Base-by-base conservation (phyloP, 2,329 filamentous ascomycete species). In the Fusarium sp. region DNA sequence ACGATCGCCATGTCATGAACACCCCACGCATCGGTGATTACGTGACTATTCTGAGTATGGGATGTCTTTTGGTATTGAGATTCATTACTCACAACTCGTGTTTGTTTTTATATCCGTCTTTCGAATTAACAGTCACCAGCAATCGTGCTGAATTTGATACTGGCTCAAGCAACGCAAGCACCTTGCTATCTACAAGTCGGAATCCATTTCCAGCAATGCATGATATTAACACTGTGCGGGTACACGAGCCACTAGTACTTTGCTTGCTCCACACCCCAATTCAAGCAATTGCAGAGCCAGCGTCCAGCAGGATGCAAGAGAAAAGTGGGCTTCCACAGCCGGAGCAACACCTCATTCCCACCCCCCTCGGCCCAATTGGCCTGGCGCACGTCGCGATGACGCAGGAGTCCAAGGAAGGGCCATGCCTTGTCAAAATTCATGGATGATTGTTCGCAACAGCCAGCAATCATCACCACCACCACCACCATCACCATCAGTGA, bases 261-360 rank as follows among this genome's bases (percentile, higher is more conserved):
- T 40, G 16, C 50, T 40, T 66, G 58, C 69, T 71, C 73, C 73
- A 76, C 69, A 69, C 75, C 63, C 68, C 66, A 65, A 69, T 66
- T 58, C 61, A 40, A 74, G 62, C 62, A 70, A 40, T 57, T 64
- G 64, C 67, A 47, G 66, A 27, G 64, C 38, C 45, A 59, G 60
- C 66, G 63, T n/a, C 71, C 58, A 76, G 62, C 40, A 64, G 50
- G 66, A 63, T 34, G 64, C 64, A 42, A 56, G 61, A 63, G 13
- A 64, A 52, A 56, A 64, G 73, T 62, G 75, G 71, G 61, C 16
- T 50, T 22, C 38, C 9, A 42, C 20, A 40, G 54, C 65, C 56
- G 63, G 70, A 66, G 58, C 70, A 70, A 66, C 66, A 75, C 71
- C 72, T 76, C 76, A 77, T 77, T 77, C 70, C 71, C 73, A 71